A percentile compares a stretch with the other conserved stretches of the same genome.
These are phyloP conservation scores for Alloteropsis semialata DNA, from an alignment of 176 grass and related monocot species.

Conservation along the genomic window DNA sequence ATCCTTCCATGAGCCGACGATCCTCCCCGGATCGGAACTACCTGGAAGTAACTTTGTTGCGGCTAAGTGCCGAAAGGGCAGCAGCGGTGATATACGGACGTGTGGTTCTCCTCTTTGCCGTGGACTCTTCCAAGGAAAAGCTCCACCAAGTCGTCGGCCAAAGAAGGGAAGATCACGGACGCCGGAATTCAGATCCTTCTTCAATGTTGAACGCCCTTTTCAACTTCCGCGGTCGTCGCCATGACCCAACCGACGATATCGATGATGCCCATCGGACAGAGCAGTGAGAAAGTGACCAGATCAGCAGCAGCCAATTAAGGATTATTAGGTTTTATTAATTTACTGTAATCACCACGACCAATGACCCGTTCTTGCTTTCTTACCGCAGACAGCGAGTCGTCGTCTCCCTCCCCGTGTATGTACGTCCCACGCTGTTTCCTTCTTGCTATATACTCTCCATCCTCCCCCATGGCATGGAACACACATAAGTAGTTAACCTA, in stretches of 20 bases:
- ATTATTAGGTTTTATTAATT: not conserved
- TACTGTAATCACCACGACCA: constrained; percentile 22
- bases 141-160: constrained; percentile 14
- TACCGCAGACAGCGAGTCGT: not conserved
- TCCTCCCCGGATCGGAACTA: not conserved
- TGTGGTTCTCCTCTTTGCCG: not conserved
- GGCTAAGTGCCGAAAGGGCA: not conserved
- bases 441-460: not conserved
- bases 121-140: constrained; percentile 39
- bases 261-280: too few relatives aligned
- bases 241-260: constrained; percentile 27
- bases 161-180: constrained; percentile 11
- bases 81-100: not conserved
- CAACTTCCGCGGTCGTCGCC: constrained; percentile 48
- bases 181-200: constrained; percentile 39
- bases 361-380: constrained; percentile 38
- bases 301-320: not conserved
- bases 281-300: constrained; percentile 39
- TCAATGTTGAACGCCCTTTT: constrained; percentile 46
- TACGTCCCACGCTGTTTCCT: constrained; percentile 37
- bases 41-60: not conserved
- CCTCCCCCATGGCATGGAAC: not conserved
- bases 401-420: not conserved
- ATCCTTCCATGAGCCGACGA: not conserved
- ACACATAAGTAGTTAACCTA: not conserved